Base-by-base conservation (phyloP, 1,284 basidiomycete genomes). In the Trametes polyzona region DNA sequence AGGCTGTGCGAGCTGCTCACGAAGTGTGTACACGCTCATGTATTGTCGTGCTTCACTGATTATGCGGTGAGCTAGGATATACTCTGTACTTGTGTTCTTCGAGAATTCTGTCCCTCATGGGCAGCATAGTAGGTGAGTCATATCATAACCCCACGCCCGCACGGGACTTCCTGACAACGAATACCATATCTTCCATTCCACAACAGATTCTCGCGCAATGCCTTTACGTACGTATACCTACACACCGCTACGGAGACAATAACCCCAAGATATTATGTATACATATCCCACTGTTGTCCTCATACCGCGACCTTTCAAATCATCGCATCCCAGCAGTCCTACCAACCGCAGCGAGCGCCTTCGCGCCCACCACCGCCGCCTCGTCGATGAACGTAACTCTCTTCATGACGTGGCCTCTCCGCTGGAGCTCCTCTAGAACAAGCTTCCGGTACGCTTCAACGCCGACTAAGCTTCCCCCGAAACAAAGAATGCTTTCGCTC, bases 381-480 rank as follows among this genome's bases (percentile, higher is more conserved):
- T 92, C 87, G 32, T 83, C 78, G 14, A 92, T 79, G 65, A 83
- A 83, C 59, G 84, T 81, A 47, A 88, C 81, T 60, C 83, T 77
- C 47, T 76, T 77, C 73, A 92, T 90, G 0, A 78, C 71, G 65
- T 86, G 83, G 2, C 88, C 88, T 47, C 74, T 74, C 59, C 75
- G 67, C 53, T 70, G 76, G 23, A 92, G 77, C 32, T 81, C 79
- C 11, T 83, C 82, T 35, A 90, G 66, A 3, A 93, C 73, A 62
- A 92, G 67, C 19, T 78, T 74, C 41, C 87, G 76, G 58, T 92
- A 91, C 32, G 66, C 69, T 47, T 79, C 77, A 2, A 89, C 70
- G 0, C 86, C 83, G 1, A 83, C 83, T 57, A 90, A 68, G n/a
- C 87, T 90, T 3, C 89, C 89, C 9, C 89, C 89, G 57, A 92